Conservation (phyloP, 768 basidiomycete genomes). For the Tulasnella calospora region DNA sequence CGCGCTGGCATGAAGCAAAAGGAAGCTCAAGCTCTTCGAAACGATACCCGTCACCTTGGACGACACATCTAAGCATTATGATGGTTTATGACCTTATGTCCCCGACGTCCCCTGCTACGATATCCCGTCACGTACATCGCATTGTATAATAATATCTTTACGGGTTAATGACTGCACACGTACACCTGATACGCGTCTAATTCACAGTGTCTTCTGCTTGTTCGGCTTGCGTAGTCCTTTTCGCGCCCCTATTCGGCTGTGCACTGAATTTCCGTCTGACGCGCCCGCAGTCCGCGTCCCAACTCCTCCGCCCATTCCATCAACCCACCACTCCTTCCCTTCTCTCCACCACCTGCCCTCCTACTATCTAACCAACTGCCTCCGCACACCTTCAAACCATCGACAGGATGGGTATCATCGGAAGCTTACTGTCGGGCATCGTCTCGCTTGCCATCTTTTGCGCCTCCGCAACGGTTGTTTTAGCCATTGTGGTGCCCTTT, state of each 20-base stretch:
- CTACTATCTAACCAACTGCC: neutral
- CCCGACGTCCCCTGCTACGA: neutral
- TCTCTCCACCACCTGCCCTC: neutral
- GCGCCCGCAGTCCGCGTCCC: neutral
- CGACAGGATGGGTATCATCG: neutral
- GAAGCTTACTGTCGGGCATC: slow-evolving; percentile 1
- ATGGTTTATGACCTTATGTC: neutral
- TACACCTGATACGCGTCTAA: neutral
- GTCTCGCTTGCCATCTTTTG: neutral
- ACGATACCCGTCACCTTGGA: slow-evolving; percentile 13
- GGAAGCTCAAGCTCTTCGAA: slow-evolving; percentile 13
- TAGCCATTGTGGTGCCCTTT: slow-evolving; percentile 25
- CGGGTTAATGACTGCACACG: neutral
- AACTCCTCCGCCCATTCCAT: neutral
- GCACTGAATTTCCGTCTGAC: slow-evolving; percentile 9
- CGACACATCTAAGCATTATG: neutral
- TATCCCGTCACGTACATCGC: neutral
- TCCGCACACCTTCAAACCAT: neutral
- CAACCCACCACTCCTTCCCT: neutral
- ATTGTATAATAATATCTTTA: neutral
- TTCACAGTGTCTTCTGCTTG: neutral
- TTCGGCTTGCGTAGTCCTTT: neutral
- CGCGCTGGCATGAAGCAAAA: slow-evolving; percentile 19
- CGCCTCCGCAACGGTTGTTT: neutral
- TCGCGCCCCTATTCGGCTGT: slow-evolving; percentile 9